Conservation (phyloP, 163 green algal genomes). For the Scenedesmus sp. region DNA sequence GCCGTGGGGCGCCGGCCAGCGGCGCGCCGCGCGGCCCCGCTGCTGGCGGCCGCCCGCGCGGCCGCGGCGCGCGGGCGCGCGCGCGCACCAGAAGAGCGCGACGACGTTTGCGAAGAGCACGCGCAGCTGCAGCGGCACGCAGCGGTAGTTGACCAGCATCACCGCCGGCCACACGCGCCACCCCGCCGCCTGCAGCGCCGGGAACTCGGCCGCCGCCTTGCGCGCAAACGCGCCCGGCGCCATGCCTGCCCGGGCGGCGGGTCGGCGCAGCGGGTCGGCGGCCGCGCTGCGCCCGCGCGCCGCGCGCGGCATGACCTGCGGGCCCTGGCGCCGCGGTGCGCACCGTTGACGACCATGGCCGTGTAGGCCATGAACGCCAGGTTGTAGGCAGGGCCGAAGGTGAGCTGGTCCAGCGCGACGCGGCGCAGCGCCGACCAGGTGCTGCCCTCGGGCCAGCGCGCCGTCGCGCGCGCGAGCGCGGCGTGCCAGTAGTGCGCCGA, state of each 20-base stretch:
- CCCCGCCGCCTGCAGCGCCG: conserved; percentile 70
- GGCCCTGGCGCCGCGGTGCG: not conserved
- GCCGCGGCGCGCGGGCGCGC: too few species aligned
- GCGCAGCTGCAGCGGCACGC: conserved; percentile 80
- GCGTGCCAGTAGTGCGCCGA: conserved; percentile 78
- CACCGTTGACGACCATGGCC: conserved; percentile 57
- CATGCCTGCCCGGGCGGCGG: conserved; percentile 36
- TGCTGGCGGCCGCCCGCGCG: too few species aligned
- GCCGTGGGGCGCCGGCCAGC: too few species aligned
- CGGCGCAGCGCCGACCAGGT: conserved; percentile 14
- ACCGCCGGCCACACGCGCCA: conserved; percentile 81
- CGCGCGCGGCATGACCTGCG: too few species aligned
- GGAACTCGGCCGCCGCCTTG: conserved; percentile 44
- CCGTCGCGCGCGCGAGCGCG: conserved; percentile 63
- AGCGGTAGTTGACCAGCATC: conserved; percentile 82
- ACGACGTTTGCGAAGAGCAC: conserved; percentile 86
- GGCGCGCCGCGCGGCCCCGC: too few species aligned
- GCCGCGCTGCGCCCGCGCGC: too few species aligned
- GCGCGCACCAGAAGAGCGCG: conserved; percentile 66
- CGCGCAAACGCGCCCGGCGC: conserved; percentile 24
- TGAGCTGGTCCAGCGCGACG: conserved; percentile 79
- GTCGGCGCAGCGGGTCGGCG: too few species aligned
- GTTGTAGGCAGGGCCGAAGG: conserved; percentile 83
- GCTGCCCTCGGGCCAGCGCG: too few species aligned
- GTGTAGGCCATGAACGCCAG: conserved; percentile 69